Conservation (phyloP, 164 flowering plant species). For the Magnolia officinalis region DNA sequence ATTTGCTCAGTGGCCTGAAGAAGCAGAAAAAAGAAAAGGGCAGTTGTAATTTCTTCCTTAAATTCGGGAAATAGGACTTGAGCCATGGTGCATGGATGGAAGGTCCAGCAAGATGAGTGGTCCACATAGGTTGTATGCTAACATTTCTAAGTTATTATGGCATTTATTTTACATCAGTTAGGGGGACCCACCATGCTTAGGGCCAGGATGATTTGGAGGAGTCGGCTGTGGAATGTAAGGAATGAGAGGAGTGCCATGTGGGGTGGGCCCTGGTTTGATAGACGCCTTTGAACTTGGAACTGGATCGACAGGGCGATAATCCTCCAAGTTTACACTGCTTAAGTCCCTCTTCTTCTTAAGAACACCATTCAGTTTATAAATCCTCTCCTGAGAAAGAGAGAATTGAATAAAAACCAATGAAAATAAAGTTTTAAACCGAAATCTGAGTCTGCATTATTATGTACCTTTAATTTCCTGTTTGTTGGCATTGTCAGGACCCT, state of each 20-base stretch:
- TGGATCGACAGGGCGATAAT: constrained; percentile 24
- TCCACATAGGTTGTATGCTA: too few relatives aligned
- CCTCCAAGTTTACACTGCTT: constrained; percentile 11
- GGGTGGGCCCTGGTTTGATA: constrained; percentile 21
- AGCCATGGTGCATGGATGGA: too few relatives aligned
- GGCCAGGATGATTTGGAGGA: constrained; percentile 9
- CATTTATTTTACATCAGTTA: background rate
- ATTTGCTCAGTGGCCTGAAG: too few relatives aligned
- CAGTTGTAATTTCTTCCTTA: too few relatives aligned
- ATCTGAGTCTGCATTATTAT: background rate
- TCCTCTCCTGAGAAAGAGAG: background rate
- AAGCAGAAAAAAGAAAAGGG: too few relatives aligned
- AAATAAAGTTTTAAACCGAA: background rate
- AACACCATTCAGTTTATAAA: background rate
- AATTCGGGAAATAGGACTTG: too few relatives aligned
- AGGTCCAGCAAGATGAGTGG: too few relatives aligned
- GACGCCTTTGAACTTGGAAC: constrained; percentile 23
- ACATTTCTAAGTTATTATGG: too few relatives aligned
- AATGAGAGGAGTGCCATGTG: constrained; percentile 20
- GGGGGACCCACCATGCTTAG: constrained; percentile 8
- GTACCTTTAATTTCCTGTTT: constrained; percentile 9
- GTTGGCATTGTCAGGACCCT: background rate
- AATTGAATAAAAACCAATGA: background rate
- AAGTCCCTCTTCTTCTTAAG: constrained; percentile 2
- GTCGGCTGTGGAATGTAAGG: constrained; percentile 21